These are phyloP conservation scores for Gigaspora rosea DNA, from an alignment of 192 early-diverging fungal species.

Conservation along the genomic window DNA sequence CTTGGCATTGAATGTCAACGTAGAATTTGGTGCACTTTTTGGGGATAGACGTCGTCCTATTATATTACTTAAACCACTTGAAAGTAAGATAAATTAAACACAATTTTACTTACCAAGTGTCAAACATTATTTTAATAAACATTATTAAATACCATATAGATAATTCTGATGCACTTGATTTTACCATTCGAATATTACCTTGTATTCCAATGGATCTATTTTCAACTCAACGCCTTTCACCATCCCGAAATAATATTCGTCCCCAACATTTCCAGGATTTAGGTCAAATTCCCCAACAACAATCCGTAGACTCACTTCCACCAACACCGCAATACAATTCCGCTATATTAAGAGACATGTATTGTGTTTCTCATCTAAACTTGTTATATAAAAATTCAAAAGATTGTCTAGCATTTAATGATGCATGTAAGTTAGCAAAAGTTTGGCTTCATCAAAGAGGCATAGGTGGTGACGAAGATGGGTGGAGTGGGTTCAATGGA, in stretches of 20 bases:
- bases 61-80: conserved; percentile 56
- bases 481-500: conserved; percentile 60
- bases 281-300: conserved; percentile 67
- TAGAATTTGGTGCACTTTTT: conserved; percentile 55
- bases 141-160: conserved; percentile 36
- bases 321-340: conserved; percentile 93
- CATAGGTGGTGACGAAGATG: conserved; percentile 44
- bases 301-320: conserved; percentile 32
- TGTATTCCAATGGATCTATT: conserved; percentile 66
- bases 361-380: conserved; percentile 73
- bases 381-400: conserved; percentile 75
- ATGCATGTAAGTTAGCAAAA: conserved; percentile 77
- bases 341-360: conserved; percentile 74
- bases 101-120: neutral
- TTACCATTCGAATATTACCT: conserved; percentile 80
- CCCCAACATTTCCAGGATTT: neutral
- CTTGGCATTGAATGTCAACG: conserved; percentile 51
- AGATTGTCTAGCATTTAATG: conserved; percentile 73
- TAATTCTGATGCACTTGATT: conserved; percentile 62
- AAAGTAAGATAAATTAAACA: conserved; percentile 38
- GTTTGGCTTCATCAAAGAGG: conserved; percentile 86
- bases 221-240: conserved; percentile 69
- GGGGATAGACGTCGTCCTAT: conserved; percentile 68
- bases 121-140: neutral
- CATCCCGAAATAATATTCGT: conserved; percentile 81